Evolutionary conservation across 306 rosid species (phyloP), one percentile per base, ranked within the genome.

Genomic region (Nissolia schottii): DNA sequence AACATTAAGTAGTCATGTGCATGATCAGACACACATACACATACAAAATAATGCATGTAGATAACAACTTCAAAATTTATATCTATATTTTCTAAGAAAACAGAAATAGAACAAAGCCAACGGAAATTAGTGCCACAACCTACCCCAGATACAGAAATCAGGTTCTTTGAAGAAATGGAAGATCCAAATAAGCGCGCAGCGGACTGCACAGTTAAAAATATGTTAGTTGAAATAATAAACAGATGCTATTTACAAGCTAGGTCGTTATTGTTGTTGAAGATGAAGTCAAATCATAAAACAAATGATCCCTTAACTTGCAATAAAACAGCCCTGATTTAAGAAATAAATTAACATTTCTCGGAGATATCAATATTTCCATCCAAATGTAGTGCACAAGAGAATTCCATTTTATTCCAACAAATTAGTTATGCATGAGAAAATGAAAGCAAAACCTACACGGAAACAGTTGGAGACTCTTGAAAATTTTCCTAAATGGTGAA

Each of bases 121-220:
- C 6, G 1, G 46, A 72, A 48, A 67, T 55, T 38, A 61, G 51
- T 27, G 45, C 27, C 27, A 70, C 22, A 54, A 83, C 94, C 78
- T 79, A 92, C 98, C 94, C 96, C 96, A 40, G 98, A 92, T 63
- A 92, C 98, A 62, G 87, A 83, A 66, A 88, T 83, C 80, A 90
- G 83, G 77, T 92, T 89, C 84, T 86, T 81, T 8, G 89, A 85
- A 82, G 95, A 85, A 73, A 89, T 86, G 28, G 93, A 80, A 74
- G 96, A 93, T 70, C 98, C 98, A 83, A 87, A 91, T 65, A 93
- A 86, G 77, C 96, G 94, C 16, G 98, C 96, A 16, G 98, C 92
- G 18, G 98, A 93, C 98, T 91, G 91, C 77, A 84, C 56, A 25
- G 41, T 67, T 50, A 50, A 79, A 53, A 55, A 50, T 27, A 40